These are phyloP conservation scores for Scutellaria baicalensis DNA, from an alignment of 257 asterid genomes.

Conservation along the genomic window DNA sequence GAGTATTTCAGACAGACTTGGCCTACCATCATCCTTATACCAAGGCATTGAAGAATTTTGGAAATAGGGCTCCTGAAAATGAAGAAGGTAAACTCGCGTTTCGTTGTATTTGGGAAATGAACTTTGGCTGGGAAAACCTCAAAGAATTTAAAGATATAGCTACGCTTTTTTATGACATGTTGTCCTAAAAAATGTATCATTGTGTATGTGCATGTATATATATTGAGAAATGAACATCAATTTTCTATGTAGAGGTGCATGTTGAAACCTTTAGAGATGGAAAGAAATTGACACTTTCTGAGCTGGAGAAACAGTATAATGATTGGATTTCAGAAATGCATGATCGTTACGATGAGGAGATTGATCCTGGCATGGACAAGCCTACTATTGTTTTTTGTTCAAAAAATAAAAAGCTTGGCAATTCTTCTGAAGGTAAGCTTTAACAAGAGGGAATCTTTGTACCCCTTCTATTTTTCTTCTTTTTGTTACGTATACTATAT, in stretches of 20 bases:
- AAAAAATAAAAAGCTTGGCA: conserved; percentile 37
- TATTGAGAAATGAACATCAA: neutral
- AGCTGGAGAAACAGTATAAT: conserved; percentile 48
- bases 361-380: conserved; percentile 45
- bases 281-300: conserved; percentile 31
- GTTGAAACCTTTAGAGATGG: conserved; percentile 39
- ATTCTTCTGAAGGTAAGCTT: conserved; percentile 47
- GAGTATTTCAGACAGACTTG: conserved; percentile 50
- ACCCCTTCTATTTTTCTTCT: neutral
- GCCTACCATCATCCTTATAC: conserved; percentile 61
- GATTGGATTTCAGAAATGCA: conserved; percentile 69
- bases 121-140: neutral
- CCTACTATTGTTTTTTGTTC: conserved; percentile 33
- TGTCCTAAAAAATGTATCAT: neutral
- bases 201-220: neutral
- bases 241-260: conserved; percentile 31
- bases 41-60: conserved; percentile 55
- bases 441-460: neutral
- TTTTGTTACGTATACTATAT: neutral
- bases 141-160: neutral
- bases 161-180: neutral
- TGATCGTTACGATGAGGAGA: conserved; percentile 44
- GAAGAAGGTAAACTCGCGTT: conserved; percentile 30
- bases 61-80: conserved; percentile 32
- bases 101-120: neutral